Evolutionary conservation across 1,139 yeast genomes (phyloP).

Genomic region (Protomyces pachydermus): DNA sequence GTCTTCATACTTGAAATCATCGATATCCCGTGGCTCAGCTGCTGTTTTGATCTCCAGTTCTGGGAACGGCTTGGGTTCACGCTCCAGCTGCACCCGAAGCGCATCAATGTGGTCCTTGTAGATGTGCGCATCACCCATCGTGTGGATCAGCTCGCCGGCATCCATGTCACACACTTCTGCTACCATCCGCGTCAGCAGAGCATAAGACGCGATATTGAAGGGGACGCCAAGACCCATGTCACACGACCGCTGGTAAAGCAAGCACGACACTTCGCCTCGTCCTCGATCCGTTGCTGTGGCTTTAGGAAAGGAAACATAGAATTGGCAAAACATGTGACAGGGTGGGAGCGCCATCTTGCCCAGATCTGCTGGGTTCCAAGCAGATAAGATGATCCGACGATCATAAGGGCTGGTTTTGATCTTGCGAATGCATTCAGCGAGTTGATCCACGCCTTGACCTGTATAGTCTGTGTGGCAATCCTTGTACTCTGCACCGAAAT

Average conservation of each 20-base stretch:
- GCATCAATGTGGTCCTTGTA: constrained; percentile 92
- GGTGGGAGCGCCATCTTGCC: constrained; percentile 95
- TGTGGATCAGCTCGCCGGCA: constrained; percentile 90
- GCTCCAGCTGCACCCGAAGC: constrained; percentile 64
- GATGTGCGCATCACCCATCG: constrained; percentile 95
- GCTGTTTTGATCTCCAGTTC: constrained; percentile 53
- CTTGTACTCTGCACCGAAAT: constrained; percentile 86
- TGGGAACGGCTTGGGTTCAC: constrained; percentile 78
- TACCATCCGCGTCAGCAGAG: constrained; percentile 85
- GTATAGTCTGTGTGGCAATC: constrained; percentile 84
- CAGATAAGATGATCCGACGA: constrained; percentile 86
- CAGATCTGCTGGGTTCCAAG: constrained; percentile 98
- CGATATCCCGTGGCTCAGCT: constrained; percentile 58
- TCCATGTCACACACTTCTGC: constrained; percentile 92
- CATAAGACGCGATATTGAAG: constrained; percentile 93
- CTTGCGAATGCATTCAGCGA: constrained; percentile 70
- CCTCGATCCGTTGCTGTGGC: constrained; percentile 36
- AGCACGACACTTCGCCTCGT: constrained; percentile 72
- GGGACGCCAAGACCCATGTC: constrained; percentile 99
- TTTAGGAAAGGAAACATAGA: constrained; percentile 76
- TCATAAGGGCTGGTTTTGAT: constrained; percentile 87
- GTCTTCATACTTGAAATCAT: constrained; percentile 83
- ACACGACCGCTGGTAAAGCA: constrained; percentile 93
- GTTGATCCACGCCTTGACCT: constrained; percentile 86
- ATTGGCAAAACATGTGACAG: constrained; percentile 93